phyloP scores from a whole-genome alignment of 306 rosid species.

The Fragaria vesca region DNA sequence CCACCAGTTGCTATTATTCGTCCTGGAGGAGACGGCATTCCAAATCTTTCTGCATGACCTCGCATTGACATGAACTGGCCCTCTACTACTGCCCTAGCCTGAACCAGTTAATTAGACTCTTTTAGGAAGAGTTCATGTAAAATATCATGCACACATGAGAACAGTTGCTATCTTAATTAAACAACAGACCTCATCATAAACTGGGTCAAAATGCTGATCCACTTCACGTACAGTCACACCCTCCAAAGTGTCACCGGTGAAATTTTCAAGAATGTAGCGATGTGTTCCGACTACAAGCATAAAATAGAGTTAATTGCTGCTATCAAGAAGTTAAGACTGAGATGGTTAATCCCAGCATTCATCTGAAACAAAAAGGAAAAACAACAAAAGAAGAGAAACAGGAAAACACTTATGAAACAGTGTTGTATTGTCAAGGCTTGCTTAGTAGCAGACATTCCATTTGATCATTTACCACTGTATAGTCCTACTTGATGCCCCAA shows the following conservation, averaged over 20 bases:
- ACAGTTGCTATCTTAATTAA: background rate
- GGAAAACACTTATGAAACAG: constrained; percentile 5
- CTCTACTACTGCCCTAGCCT: constrained; percentile 80
- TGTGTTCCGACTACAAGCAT: constrained; percentile 68
- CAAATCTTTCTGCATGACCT: constrained; percentile 91
- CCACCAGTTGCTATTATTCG: constrained; percentile 95
- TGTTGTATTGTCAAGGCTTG: background rate
- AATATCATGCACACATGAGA: constrained; percentile 17
- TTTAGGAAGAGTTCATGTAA: background rate
- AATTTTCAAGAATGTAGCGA: constrained; percentile 62
- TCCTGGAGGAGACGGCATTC: constrained; percentile 90
- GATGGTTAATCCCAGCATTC: background rate
- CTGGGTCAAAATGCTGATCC: constrained; percentile 72
- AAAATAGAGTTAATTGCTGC: background rate
- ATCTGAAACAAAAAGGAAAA: background rate
- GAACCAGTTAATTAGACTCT: constrained; percentile 22
- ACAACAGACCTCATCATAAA: constrained; percentile 68
- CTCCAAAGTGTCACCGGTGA: constrained; percentile 47
- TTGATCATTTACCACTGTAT: background rate
- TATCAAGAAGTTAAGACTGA: background rate
- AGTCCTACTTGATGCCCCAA: background rate
- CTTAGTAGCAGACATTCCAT: background rate
- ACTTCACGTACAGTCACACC: constrained; percentile 54
- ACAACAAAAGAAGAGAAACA: background rate
- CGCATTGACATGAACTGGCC: constrained; percentile 90